Conservation (phyloP, 176 grass and related monocot genomes). For the Phoenix roebelenii region DNA sequence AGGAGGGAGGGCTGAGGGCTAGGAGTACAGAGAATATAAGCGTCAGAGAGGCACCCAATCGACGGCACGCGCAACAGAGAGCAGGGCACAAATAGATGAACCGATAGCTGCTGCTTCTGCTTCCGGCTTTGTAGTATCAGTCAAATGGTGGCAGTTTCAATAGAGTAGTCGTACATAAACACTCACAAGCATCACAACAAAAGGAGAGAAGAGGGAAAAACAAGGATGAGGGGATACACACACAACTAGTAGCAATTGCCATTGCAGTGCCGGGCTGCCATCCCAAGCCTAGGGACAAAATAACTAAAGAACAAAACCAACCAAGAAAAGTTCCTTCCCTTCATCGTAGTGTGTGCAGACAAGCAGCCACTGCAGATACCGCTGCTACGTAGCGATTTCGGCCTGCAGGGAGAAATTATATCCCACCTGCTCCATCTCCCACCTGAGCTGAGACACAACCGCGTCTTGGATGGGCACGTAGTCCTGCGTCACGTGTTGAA, state of each 20-base stretch:
- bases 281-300: no score
- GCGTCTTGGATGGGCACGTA: slow-evolving; percentile 44
- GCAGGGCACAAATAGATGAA: background rate
- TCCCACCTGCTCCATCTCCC: slow-evolving; percentile 67
- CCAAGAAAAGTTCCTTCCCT: no score
- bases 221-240: no score
- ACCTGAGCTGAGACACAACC: slow-evolving; percentile 45
- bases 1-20: background rate
- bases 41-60: background rate
- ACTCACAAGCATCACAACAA: no score
- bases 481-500: slow-evolving; percentile 31
- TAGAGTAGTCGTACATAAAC: no score
- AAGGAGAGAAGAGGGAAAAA: no score
- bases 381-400: slow-evolving; percentile 38
- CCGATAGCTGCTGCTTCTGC: background rate
- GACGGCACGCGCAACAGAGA: background rate
- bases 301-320: no score
- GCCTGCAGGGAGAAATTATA: slow-evolving; percentile 42
- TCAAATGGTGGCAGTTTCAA: no score
- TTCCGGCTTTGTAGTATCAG: no score
- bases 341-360: no score
- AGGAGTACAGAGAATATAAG: background rate
- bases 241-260: no score
- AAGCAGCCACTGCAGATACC: background rate
- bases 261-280: no score